Base-by-base conservation (phyloP, 805 yeast genomes). In the Saturnispora zaruensis region DNA sequence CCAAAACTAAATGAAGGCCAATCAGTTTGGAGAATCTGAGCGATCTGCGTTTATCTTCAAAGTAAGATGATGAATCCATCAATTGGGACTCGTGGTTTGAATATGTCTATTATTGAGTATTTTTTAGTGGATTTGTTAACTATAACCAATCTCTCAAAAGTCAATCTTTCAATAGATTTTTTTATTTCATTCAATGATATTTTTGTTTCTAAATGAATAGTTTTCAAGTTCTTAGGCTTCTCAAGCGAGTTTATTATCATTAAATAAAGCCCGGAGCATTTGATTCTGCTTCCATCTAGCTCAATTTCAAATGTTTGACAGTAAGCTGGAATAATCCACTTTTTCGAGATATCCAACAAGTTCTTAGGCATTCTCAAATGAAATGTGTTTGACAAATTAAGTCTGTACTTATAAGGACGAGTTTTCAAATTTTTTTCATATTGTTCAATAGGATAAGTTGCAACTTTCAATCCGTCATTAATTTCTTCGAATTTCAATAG, bases 261-360 rank as follows among this genome's bases (percentile, higher is more conserved):
- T 14, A 37, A 40, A 9, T 40, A 14, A 8, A 46, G 13, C 8
- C 49, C 49, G 16, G 41, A 20, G 33, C 49, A 46, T 46, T 40
- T 46, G 23, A 40, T 34, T 4, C 2, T 8, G n/a, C 9, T 8
- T 3, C 20, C 40, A 41, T 46, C 49, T 11, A 40, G 16, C 13
- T 40, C 28, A 18, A 46, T 37, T 21, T 46, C 49, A 25, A 46
- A 46, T 8, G 18, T 16, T 40, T 46, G 49, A 14, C 38, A 40
- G 24, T 9, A 16, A 14, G 40, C 41, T 5, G 49, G 49, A 5
- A 46, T 4, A 14, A 14, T 24, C 41, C 32, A 40, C 7, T 32
- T 41, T 32, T 41, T 46, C 8, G 18, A 9, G 14, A n/a, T 16
- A 5, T 45, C 46, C 16, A 33, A 36, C 21, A 36, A 16, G 13